Evolutionary conservation across 805 yeast species (phyloP).

Genomic region (Zygosaccharomyces pseudorouxii): DNA sequence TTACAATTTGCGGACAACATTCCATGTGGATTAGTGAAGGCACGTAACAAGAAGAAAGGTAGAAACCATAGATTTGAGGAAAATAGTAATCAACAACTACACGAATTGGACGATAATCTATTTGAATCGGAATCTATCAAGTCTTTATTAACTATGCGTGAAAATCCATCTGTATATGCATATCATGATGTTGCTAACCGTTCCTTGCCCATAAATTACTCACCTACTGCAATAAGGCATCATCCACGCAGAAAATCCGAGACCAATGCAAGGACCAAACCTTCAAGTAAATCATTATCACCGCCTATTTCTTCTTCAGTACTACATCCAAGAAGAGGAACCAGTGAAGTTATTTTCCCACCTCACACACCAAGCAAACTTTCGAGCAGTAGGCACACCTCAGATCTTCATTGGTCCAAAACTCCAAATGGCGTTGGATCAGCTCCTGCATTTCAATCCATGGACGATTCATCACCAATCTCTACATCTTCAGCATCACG

Average conservation of each 20-base stretch:
- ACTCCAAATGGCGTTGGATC: constrained; percentile 1
- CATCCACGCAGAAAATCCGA: constrained; percentile 25
- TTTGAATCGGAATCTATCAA: constrained; percentile 24
- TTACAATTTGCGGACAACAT: constrained; percentile 25
- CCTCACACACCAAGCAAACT: constrained; percentile 1
- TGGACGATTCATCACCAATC: constrained; percentile 1
- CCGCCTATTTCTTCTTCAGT: constrained; percentile 23
- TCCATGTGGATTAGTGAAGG: constrained; percentile 13
- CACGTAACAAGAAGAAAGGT: constrained; percentile 5
- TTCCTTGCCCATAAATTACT: constrained; percentile 11
- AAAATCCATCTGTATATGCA: constrained; percentile 15
- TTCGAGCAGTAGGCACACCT: neutral
- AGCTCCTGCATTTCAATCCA: neutral
- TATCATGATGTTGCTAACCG: constrained; percentile 8
- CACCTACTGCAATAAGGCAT: constrained; percentile 13
- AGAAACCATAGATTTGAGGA: constrained; percentile 7
- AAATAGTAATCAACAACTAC: constrained; percentile 5
- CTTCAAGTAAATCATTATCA: constrained; percentile 19
- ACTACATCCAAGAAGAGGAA: constrained; percentile 14
- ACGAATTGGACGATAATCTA: constrained; percentile 23
- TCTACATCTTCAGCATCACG: neutral
- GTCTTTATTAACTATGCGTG: constrained; percentile 22
- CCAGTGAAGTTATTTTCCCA: neutral
- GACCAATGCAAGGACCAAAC: constrained; percentile 17
- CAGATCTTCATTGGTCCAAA: neutral